Conservation (phyloP, 2,329 filamentous ascomycete genomes). For the Curvularia sp. region DNA sequence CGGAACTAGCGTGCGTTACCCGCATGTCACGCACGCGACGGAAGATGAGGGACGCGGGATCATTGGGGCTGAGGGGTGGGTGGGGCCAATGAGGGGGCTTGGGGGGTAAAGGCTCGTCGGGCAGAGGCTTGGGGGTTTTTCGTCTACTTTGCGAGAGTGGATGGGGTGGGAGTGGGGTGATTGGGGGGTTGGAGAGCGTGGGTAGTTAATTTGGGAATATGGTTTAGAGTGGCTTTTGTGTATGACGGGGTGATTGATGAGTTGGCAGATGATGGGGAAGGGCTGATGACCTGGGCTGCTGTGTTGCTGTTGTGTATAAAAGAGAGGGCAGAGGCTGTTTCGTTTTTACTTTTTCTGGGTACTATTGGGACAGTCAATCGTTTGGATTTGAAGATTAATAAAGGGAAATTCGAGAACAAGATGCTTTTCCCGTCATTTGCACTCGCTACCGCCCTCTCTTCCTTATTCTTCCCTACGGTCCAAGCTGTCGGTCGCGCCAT, state of each 20-base stretch:
- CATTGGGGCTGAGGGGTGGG: background rate
- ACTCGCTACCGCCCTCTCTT: background rate
- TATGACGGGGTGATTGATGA: background rate
- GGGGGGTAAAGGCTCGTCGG: background rate
- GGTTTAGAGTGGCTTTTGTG: background rate
- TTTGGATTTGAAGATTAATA: background rate
- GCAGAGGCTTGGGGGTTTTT: background rate
- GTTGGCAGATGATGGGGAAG: background rate
- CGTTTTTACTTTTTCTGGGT: background rate
- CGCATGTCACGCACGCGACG: background rate
- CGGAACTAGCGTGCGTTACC: background rate
- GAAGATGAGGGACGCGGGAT: background rate
- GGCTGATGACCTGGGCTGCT: background rate
- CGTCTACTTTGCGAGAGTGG: background rate
- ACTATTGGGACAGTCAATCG: too few species aligned
- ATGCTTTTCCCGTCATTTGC: background rate
- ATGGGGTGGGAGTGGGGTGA: background rate
- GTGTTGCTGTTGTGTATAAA: background rate
- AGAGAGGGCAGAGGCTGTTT: background rate
- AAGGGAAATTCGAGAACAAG: background rate
- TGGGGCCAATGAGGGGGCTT: background rate
- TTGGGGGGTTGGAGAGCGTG: background rate
- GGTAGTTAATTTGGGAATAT: background rate
- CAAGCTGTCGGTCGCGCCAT: conserved; percentile 40
- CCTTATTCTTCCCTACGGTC: conserved; percentile 13